These are phyloP conservation scores for Pichia membranifaciens DNA, from an alignment of 805 yeast genomes.

Conservation along the genomic window DNA sequence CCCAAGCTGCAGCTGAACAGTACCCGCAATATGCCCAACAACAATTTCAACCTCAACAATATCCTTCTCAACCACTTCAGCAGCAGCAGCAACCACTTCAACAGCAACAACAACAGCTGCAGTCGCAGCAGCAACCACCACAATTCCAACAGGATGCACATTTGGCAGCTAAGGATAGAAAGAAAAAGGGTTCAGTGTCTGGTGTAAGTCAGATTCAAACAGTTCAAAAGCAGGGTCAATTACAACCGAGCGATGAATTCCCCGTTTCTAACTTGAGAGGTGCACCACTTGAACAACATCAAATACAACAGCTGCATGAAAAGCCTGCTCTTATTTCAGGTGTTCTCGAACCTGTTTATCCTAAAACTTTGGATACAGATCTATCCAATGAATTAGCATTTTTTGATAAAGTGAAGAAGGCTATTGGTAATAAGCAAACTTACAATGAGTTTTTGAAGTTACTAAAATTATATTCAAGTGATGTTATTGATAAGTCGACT, in stretches of 20 bases:
- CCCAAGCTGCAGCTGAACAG: conserved; percentile 9
- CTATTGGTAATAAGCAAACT: conserved; percentile 80
- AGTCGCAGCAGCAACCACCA: conserved; percentile 4
- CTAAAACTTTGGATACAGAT: conserved; percentile 50
- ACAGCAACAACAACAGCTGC: neutral
- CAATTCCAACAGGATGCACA: conserved; percentile 12
- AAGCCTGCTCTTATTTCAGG: conserved; percentile 76
- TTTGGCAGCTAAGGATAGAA: conserved; percentile 20
- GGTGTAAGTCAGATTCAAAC: conserved; percentile 18
- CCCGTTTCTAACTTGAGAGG: conserved; percentile 44
- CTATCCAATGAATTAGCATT: conserved; percentile 81
- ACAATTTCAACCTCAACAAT: conserved; percentile 7
- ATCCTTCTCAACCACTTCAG: conserved; percentile 5
- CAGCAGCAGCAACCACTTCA: conserved; percentile 7
- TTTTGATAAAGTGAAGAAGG: conserved; percentile 87
- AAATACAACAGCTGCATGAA: conserved; percentile 17
- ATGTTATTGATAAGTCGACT: conserved; percentile 76
- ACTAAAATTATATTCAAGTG: conserved; percentile 82
- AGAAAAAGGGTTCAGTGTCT: conserved; percentile 22
- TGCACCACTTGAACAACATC: conserved; percentile 26
- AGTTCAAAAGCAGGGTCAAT: conserved; percentile 14
- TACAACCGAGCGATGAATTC: conserved; percentile 36
- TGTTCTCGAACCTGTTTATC: conserved; percentile 74
- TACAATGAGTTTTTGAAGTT: conserved; percentile 90
- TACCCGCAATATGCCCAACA: conserved; percentile 4